Base-by-base conservation (phyloP, 208 protist genomes). In the Crithidia thermophila region DNA sequence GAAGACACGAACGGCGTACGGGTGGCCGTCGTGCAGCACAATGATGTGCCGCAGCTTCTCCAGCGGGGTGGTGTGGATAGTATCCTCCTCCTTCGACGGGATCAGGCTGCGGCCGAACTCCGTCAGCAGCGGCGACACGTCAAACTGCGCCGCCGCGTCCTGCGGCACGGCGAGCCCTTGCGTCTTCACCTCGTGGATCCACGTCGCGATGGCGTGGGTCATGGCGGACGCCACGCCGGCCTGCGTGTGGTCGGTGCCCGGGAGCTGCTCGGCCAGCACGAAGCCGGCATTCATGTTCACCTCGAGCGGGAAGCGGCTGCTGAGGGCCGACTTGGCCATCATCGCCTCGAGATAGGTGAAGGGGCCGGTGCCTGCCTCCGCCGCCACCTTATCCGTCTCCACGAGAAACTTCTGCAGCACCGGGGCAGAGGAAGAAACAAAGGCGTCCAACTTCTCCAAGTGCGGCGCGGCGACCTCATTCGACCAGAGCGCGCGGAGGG, bases 21-120 rank as follows among this genome's bases (percentile, higher is more conserved):
- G 78, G 57, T 93, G 84, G 9, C 87, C 90, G 50, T 95, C 87
- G 61, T 94, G 90, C 30, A 95, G 74, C 31, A 95, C 87, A 33
- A 95, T 69, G 34, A 95, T 64, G 76, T 95, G 90, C 14, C 78
- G 72, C 39, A 95, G 77, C 50, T 88, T 65, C 57, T 84, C 74
- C 25, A 89, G 53, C 34, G 90, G 82, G 4, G 85, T 90, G 27
- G 77, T 88, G 58, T 73, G 71, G 13, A 90, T 59, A 61, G 61
- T 46, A 45, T 95, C 90, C 9, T n/a, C 33, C 23, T 82, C 80
- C 57, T 87, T 87, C 28, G 74, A 67, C 0, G 90, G 90, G 58
- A 95, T 82, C n/a, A 87, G 72, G 33, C 82, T 90, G 8, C 87
- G 79, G 4, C 87, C 90, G 52, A 95, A 91, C 67, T 95, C 81